Conservation (phyloP, 176 grass and related monocot genomes). For the Eragrostis curvula region DNA sequence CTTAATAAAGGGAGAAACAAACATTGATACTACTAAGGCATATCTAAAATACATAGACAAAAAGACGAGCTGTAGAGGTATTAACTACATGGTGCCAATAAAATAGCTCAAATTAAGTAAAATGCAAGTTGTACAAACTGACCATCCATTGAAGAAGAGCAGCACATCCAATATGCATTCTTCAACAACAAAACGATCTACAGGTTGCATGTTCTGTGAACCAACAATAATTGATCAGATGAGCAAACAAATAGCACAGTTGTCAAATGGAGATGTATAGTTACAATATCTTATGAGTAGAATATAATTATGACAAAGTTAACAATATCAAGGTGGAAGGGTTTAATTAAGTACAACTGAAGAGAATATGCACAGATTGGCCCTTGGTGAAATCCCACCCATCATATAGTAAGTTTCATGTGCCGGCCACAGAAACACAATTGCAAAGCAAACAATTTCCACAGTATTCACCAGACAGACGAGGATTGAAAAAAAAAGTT, state of each 20-base stretch:
- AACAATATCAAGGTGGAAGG: constrained; percentile 6
- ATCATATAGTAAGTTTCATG: not conserved
- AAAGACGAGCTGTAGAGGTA: not conserved
- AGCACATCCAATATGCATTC: constrained; percentile 98
- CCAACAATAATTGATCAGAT: constrained; percentile 51
- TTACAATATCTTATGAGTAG: constrained; percentile 3
- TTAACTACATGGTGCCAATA: constrained; percentile 15
- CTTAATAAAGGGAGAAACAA: constrained; percentile 3
- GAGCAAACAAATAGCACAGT: not conserved
- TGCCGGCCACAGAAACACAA: not conserved
- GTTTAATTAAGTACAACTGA: not conserved
- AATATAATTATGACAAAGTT: constrained; percentile 2
- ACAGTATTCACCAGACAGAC: not conserved
- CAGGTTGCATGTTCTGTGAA: constrained; percentile 85
- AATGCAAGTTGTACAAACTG: constrained; percentile 34
- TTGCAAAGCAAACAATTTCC: not conserved
- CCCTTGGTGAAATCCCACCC: not conserved
- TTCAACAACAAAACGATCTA: constrained; percentile 95
- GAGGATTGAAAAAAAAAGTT: not conserved
- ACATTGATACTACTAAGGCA: not conserved
- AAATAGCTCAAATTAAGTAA: constrained; percentile 10
- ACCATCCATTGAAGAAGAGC: constrained; percentile 99
- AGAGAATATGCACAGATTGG: not conserved
- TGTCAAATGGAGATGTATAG: not conserved
- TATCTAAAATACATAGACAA: constrained; percentile 10